A percentile compares a stretch with the other conserved stretches of the same genome.
Evolutionary conservation across 106 monocot species (phyloP).

Genomic region (Dioscorea dumetorum): DNA sequence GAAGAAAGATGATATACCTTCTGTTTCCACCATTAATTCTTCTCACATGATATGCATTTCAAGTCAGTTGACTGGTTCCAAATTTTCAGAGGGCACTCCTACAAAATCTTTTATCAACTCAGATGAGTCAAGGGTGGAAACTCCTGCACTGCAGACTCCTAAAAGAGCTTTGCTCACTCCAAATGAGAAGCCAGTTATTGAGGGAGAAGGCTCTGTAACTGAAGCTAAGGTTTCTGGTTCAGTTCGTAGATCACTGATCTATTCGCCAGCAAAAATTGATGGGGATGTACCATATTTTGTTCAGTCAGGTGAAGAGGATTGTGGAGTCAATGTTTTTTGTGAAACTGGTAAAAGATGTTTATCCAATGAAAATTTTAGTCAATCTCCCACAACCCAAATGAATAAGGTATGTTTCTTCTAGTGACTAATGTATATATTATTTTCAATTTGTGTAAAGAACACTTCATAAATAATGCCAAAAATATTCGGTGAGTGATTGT

Average conservation of each 20-base stretch:
- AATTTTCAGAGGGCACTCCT: conserved; percentile 26
- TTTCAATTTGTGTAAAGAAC: no score
- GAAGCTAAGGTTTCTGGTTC: conserved; percentile 23
- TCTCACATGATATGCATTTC: conserved; percentile 9
- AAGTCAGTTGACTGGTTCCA: not conserved
- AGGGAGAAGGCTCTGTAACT: conserved; percentile 9
- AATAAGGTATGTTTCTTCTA: not conserved
- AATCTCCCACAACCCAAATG: not conserved
- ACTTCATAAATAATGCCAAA: no score
- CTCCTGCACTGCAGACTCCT: conserved; percentile 49
- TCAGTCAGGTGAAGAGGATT: not conserved
- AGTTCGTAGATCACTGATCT: conserved; percentile 42
- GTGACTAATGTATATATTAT: no score
- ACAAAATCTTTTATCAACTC: conserved; percentile 11
- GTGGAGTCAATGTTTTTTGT: not conserved
- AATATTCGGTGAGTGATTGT: no score
- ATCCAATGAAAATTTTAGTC: conserved; percentile 5
- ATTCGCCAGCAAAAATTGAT: conserved; percentile 23
- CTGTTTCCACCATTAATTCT: conserved; percentile 1
- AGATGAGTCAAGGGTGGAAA: conserved; percentile 15
- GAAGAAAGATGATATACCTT: conserved; percentile 4
- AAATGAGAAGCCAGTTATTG: conserved; percentile 14
- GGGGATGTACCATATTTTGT: conserved; percentile 3
- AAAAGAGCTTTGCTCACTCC: conserved; percentile 34
- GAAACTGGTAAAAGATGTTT: conserved; percentile 9